phyloP scores from a whole-genome alignment of 805 yeast genomes.

The Candida fluviatilis region DNA sequence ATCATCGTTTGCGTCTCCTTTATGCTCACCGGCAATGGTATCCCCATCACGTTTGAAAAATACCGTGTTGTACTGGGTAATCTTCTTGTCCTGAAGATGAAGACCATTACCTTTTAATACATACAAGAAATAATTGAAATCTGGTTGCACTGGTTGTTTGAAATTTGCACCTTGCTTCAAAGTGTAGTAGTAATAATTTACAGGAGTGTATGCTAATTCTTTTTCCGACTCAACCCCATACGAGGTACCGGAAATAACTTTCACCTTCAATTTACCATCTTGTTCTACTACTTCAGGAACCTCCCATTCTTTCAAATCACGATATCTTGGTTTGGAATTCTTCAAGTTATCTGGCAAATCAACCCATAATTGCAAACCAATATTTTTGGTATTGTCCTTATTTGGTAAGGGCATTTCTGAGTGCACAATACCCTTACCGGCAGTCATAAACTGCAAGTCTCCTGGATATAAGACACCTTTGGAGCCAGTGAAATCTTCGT shows the following conservation, averaged over 20 bases:
- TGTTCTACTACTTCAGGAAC: conserved; percentile 66
- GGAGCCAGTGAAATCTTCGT: conserved; percentile 77
- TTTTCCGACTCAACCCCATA: conserved; percentile 71
- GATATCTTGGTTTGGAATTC: conserved; percentile 65
- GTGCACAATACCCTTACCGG: conserved; percentile 84
- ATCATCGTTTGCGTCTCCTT: conserved; percentile 39
- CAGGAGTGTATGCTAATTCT: conserved; percentile 80
- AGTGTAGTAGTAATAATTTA: conserved; percentile 64
- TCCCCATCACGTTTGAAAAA: conserved; percentile 74
- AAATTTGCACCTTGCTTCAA: conserved; percentile 64
- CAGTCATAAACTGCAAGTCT: conserved; percentile 91
- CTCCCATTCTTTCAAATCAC: conserved; percentile 67
- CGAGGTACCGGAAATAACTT: conserved; percentile 73
- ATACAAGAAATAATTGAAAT: conserved; percentile 69
- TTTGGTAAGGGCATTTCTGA: conserved; percentile 76
- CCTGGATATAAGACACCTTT: conserved; percentile 74
- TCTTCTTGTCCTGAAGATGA: conserved; percentile 37
- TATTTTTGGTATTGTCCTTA: conserved; percentile 44
- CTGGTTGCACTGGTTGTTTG: conserved; percentile 52
- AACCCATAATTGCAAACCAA: conserved; percentile 86
- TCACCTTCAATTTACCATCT: conserved; percentile 57
- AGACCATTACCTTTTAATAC: conserved; percentile 56
- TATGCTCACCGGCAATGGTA: conserved; percentile 44
- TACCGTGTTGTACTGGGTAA: conserved; percentile 46
- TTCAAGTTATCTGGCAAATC: conserved; percentile 68